These are phyloP conservation scores for Apiospora saccharicola DNA, from an alignment of 2,329 filamentous ascomycete genomes.

Conservation along the genomic window DNA sequence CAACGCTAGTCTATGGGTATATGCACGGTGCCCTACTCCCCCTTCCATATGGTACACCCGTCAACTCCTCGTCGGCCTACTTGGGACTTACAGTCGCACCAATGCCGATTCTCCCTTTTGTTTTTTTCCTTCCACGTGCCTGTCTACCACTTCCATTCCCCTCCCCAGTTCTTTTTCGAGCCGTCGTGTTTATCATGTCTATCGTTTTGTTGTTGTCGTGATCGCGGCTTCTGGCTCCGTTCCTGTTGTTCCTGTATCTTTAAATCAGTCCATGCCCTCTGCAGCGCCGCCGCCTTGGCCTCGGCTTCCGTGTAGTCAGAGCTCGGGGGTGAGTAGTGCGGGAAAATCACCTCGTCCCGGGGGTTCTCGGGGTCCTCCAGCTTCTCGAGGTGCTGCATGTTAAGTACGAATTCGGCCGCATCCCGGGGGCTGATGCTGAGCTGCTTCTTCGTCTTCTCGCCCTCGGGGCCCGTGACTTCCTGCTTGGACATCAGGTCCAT, in stretches of 20 bases:
- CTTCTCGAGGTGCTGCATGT: slow-evolving; percentile 6
- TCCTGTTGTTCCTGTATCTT: background rate
- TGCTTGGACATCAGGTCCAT: slow-evolving; percentile 37
- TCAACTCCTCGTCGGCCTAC: no score
- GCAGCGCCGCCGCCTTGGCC: background rate
- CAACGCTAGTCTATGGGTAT: slow-evolving; percentile 16
- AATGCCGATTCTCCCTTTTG: no score
- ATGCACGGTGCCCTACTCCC: background rate
- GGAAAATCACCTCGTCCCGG: slow-evolving; percentile 15
- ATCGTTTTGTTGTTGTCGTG: no score
- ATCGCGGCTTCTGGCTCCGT: background rate
- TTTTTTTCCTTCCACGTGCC: no score
- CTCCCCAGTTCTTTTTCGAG: background rate
- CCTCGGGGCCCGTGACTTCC: background rate
- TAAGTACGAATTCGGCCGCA: background rate
- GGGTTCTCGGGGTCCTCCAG: background rate
- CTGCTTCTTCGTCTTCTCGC: background rate
- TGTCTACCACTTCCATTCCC: background rate
- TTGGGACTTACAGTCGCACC: no score
- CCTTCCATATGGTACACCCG: no score
- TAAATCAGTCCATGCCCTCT: background rate
- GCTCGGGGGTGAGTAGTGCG: background rate
- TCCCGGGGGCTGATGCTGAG: background rate
- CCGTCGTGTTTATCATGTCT: background rate
- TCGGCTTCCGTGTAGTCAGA: background rate